Percentiles rank a stretch among this genome's conserved stretches.
phyloP scores from a whole-genome alignment of 805 yeast species.

The Ogataea allantospora region DNA sequence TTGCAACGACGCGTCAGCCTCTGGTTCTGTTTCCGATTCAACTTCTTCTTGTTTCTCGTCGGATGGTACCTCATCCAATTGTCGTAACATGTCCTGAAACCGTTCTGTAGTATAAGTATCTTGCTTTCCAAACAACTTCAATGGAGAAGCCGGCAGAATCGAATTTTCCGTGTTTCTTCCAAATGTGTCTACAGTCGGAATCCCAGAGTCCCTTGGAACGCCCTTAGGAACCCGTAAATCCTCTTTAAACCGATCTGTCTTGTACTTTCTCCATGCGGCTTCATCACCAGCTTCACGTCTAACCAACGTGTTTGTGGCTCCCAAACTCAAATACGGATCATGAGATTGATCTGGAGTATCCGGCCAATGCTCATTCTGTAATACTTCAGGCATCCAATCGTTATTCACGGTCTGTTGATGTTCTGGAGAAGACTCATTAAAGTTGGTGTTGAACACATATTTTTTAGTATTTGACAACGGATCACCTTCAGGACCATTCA shows the following conservation, averaged over 20 bases:
- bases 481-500: neutral
- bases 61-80: slow-evolving; percentile 19
- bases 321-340: slow-evolving; percentile 24
- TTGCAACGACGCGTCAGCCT: slow-evolving; percentile 22
- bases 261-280: slow-evolving; percentile 34
- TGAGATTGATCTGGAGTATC: slow-evolving; percentile 12
- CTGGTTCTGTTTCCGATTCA: slow-evolving; percentile 16
- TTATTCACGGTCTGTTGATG: slow-evolving; percentile 2
- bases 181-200: slow-evolving; percentile 31
- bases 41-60: slow-evolving; percentile 24
- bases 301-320: slow-evolving; percentile 26
- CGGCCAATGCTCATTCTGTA: slow-evolving; percentile 29
- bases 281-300: slow-evolving; percentile 19
- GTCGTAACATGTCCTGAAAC: slow-evolving; percentile 27
- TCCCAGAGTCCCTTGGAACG: slow-evolving; percentile 16
- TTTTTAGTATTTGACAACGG: slow-evolving; percentile 8
- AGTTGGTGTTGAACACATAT: slow-evolving; percentile 19
- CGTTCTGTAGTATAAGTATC: slow-evolving; percentile 32
- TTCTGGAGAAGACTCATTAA: slow-evolving; percentile 20
- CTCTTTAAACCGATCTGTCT: slow-evolving; percentile 20
- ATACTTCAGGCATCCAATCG: slow-evolving; percentile 30
- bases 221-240: slow-evolving; percentile 21
- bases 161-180: slow-evolving; percentile 28
- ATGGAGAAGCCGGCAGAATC: slow-evolving; percentile 30
- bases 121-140: slow-evolving; percentile 32